Percentiles rank a stretch among this genome's conserved stretches.
Evolutionary conservation across 345 rosid genomes (phyloP).

Genomic region (Toxicodendron radicans): DNA sequence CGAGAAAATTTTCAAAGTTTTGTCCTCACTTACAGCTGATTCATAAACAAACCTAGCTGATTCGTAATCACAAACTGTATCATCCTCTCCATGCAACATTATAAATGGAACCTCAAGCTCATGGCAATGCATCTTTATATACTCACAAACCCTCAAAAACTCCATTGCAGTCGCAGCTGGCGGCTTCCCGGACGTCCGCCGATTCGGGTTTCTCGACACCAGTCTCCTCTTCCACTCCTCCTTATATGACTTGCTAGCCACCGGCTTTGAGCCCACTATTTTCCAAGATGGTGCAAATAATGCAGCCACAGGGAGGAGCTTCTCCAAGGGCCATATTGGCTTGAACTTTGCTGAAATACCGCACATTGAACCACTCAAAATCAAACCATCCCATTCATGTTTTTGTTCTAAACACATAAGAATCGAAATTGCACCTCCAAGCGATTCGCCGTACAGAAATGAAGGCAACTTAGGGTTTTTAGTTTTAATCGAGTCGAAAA

Average conservation of each 20-base stretch:
- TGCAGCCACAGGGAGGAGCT: conserved; percentile 32
- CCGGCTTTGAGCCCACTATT: conserved; percentile 22
- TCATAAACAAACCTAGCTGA: conserved; percentile 26
- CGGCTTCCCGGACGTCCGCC: conserved; percentile 25
- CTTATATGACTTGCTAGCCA: conserved; percentile 26
- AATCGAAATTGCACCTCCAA: conserved; percentile 37
- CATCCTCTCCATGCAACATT: conserved; percentile 31
- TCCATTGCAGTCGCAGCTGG: conserved; percentile 26
- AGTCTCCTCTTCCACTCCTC: conserved; percentile 35
- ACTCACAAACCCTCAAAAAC: conserved; percentile 30
- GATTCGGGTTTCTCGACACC: conserved; percentile 21
- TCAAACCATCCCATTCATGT: conserved; percentile 30
- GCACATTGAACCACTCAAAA: conserved; percentile 36
- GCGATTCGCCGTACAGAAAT: conserved; percentile 35
- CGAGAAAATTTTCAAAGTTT: conserved; percentile 24
- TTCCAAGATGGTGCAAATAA: conserved; percentile 26
- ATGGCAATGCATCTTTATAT: conserved; percentile 23
- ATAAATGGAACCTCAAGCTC: conserved; percentile 27
- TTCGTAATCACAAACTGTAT: conserved; percentile 20
- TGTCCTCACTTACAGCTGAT: conserved; percentile 28
- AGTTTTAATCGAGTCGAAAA: conserved; percentile 17
- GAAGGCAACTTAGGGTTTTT: conserved; percentile 27
- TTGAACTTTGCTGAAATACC: conserved; percentile 30
- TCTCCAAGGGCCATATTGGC: conserved; percentile 9
- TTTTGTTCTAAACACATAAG: conserved; percentile 20